Base-by-base conservation (phyloP, 139 green algal genomes). In the Volvox reticuliferus region DNA sequence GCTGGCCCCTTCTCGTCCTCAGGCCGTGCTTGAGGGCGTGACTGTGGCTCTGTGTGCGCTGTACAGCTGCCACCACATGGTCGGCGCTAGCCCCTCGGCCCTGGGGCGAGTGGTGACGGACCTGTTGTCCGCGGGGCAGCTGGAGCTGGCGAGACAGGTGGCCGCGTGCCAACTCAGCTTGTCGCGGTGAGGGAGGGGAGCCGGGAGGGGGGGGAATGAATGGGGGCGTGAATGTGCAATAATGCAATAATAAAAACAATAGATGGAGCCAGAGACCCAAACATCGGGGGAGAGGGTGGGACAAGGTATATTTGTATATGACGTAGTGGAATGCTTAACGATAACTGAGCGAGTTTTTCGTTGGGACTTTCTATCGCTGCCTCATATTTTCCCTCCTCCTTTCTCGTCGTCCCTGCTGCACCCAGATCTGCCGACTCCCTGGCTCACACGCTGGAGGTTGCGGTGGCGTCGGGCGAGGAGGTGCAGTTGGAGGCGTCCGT, bases 1-100 rank as follows among this genome's bases (percentile, higher is more conserved):
- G n/a, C n/a, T n/a, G n/a, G n/a, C 30, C 61, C 13, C 26, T 9
- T 69, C 12, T 9, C 24, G 12, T 28, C 24, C 65, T 73, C 65
- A 90, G 86, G 86, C 86, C 1, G 86, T 90, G 75, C 55, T 90
- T 22, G 86, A 90, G 86, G 86, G 55, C 21, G 55, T 77, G 16
- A 85, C 73, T 12, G 6, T 12, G 18, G 73, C 75, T 28, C 73
- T 90, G 73, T 77, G 50, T 20, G 33, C 13, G 9, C 75, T 90
- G 28, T 35, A 71, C 37, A 16, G 21, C 37, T 28, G 26, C 37
- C 85, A 89, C 85, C 3, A 30, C 18, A 5, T 44, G 21, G 5
- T 44, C 1, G 85, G 69, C 37, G 85, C 69, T 36, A 30, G 18
- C 37, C 37, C 85, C 18, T 36, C 85, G 9, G 37, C 69, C 1